Evolutionary conservation across 257 asterid species (phyloP).

Genomic region (Petunia axillaris): DNA sequence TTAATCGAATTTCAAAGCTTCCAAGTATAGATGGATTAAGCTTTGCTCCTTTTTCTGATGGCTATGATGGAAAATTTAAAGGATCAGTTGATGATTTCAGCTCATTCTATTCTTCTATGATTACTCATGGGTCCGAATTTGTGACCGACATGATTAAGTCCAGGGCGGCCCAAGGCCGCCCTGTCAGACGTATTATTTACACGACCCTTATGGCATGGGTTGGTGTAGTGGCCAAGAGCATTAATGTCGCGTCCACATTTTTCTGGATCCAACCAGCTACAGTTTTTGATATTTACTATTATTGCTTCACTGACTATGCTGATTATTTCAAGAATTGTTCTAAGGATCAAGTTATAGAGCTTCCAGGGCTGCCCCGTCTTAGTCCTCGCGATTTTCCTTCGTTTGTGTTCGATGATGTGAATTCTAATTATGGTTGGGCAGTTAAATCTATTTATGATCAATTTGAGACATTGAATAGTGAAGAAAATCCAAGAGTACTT

Average conservation of each 20-base stretch:
- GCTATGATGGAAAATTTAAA: constrained; percentile 15
- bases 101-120: background rate
- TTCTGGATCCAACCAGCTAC: constrained; percentile 30
- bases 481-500: constrained; percentile 18
- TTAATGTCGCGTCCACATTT: constrained; percentile 2
- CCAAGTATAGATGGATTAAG: background rate
- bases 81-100: background rate
- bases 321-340: background rate
- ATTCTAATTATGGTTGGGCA: constrained; percentile 8
- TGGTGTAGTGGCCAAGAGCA: constrained; percentile 22
- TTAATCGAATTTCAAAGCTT: background rate
- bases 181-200: constrained; percentile 16
- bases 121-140: background rate
- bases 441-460: constrained; percentile 17
- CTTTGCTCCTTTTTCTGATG: constrained; percentile 25
- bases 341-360: background rate
- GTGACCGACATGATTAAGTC: background rate
- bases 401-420: constrained; percentile 1
- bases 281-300: constrained; percentile 25
- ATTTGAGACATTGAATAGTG: constrained; percentile 4
- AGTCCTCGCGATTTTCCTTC: constrained; percentile 25
- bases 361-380: constrained; percentile 22
- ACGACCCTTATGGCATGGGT: constrained; percentile 22
- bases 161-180: background rate
- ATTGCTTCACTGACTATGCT: constrained; percentile 24